Conservation (phyloP, 2,329 filamentous ascomycete species). For the Zymoseptoria brevis region DNA sequence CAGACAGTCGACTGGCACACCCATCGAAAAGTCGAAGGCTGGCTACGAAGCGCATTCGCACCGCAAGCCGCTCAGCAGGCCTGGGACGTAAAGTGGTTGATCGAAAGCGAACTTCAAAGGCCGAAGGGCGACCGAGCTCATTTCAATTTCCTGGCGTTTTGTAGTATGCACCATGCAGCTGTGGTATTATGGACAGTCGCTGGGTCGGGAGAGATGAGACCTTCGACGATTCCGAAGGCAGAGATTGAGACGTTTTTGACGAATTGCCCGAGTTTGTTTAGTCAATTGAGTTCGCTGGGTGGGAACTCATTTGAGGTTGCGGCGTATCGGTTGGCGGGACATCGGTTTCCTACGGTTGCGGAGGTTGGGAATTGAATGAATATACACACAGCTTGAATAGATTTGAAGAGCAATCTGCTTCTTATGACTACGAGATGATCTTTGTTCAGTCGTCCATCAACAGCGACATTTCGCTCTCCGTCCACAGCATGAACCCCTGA, state of each 20-base stretch:
- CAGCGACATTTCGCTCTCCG: no score
- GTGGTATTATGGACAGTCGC: conserved; percentile 14
- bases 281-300: conserved; percentile 9
- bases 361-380: neutral
- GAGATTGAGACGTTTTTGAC: conserved; percentile 9
- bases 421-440: neutral
- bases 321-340: conserved; percentile 6
- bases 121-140: conserved; percentile 4
- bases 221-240: neutral
- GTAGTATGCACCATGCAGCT: conserved; percentile 13
- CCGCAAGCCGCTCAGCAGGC: conserved; percentile 9
- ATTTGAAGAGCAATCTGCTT: neutral
- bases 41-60: conserved; percentile 6
- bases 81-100: conserved; percentile 9
- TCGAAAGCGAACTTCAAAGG: conserved; percentile 7
- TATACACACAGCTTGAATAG: neutral
- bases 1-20: conserved; percentile 3
- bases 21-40: conserved; percentile 7
- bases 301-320: conserved; percentile 13
- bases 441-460: neutral
- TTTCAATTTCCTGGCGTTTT: conserved; percentile 15
- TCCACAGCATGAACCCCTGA: neutral
- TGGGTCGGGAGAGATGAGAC: neutral
- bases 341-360: conserved; percentile 6
- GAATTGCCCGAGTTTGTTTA: conserved; percentile 9